Percentiles rank a stretch among this genome's conserved stretches.
phyloP scores from a whole-genome alignment of 1,284 basidiomycete species.

The Sparassis latifolia region DNA sequence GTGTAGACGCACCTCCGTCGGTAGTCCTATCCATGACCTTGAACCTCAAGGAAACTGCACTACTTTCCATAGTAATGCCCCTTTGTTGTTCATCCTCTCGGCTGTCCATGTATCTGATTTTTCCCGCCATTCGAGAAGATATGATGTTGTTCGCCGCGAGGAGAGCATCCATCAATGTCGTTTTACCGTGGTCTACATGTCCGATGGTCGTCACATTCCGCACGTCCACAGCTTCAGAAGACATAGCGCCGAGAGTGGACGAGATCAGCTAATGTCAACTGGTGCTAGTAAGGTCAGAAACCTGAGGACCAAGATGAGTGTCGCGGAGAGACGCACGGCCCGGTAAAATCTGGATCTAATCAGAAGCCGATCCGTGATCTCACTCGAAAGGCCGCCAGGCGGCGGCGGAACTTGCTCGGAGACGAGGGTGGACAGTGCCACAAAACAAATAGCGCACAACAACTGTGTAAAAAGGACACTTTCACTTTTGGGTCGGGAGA shows the following conservation, averaged over 20 bases:
- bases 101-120: conserved; percentile 93
- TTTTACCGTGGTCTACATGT: conserved; percentile 91
- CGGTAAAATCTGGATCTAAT: too few relatives aligned
- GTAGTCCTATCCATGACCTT: conserved; percentile 57
- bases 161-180: conserved; percentile 91
- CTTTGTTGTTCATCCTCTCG: conserved; percentile 97
- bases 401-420: too few relatives aligned
- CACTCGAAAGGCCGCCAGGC: too few relatives aligned
- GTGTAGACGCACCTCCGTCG: conserved; percentile 32
- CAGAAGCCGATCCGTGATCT: too few relatives aligned
- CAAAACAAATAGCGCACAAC: too few relatives aligned
- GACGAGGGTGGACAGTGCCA: too few relatives aligned
- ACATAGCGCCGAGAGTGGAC: conserved; percentile 7
- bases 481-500: too few relatives aligned
- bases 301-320: too few relatives aligned
- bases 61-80: conserved; percentile 99
- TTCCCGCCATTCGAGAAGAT: conserved; percentile 90
- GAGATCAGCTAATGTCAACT: background rate
- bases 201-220: conserved; percentile 79
- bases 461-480: too few relatives aligned
- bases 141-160: conserved; percentile 98
- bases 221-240: conserved; percentile 49
- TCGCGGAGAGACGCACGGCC: too few relatives aligned
- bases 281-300: too few relatives aligned
- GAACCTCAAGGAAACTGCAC: conserved; percentile 85